Base-by-base conservation (phyloP, 2,329 filamentous ascomycete genomes). In the Ophiostoma angusticollis region DNA sequence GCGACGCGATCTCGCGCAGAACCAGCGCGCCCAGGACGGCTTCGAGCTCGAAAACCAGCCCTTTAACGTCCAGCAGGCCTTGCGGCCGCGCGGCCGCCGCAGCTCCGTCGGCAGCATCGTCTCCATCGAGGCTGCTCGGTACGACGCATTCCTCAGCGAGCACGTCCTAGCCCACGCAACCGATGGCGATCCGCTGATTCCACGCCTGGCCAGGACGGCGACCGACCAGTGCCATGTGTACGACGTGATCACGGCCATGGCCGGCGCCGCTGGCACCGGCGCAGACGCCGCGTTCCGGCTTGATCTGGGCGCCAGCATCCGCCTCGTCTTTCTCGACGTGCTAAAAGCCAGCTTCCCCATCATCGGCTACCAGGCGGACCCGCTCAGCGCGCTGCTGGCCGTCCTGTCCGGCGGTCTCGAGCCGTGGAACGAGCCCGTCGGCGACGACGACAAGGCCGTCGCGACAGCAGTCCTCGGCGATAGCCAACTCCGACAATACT, bases 351-450 rank as follows among this genome's bases (percentile, higher is more conserved):
- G 76, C 12, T 68, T 80, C 36, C 67, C 72, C 4, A 67, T 79
- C 28, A 67, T 87, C 30, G 74, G 77, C 9, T 93, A 93, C 54
- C 77, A 78, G 40, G 70, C 73, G 0, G 81, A 86, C 38, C 67
- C 86, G 4, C 64, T 93, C 8, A 65, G 69, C 24, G 70, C 79
- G 1, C 65, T 84, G 8, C 58, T 87, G 25, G 68, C 75, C 0
- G 65, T 85, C 2, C 61, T 93, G 13, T 67, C 67, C 3, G 67
- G 67, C 14, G 67, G 68, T 4, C 60, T 61, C 5, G 27, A 45
- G 38, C 71, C 70, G 43, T 74, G 72, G 47, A 73, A 70, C 72
- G 69, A 64, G 50, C 60, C 49, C 43, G 71, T 50, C 56, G 61
- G 41, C 18, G 49, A 51, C 37, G 61, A 42, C 18, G 49, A 51